Percentiles rank a stretch among this genome's conserved stretches.
Evolutionary conservation across 2,329 filamentous ascomycete species (phyloP).

Genomic region (Nemania sp.): DNA sequence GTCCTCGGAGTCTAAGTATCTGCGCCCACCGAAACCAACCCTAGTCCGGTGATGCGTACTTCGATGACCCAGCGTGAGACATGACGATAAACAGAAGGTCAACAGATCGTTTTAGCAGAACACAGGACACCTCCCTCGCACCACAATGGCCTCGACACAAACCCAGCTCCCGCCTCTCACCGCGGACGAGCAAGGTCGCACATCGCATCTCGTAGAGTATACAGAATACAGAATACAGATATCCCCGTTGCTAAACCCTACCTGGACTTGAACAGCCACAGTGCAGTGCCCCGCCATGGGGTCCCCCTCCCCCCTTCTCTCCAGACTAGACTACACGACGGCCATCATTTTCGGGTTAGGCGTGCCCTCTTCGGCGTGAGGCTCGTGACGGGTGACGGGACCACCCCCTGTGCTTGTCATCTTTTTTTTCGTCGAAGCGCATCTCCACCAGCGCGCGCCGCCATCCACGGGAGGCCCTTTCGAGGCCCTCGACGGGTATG

Average conservation of each 20-base stretch:
- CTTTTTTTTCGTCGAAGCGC: slow-evolving; percentile 16
- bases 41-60: slow-evolving; percentile 16
- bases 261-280: slow-evolving; percentile 11
- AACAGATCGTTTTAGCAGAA: slow-evolving; percentile 13
- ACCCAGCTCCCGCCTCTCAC: neutral
- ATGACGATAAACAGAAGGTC: slow-evolving; percentile 15
- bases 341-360: slow-evolving; percentile 19
- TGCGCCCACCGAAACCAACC: slow-evolving; percentile 1
- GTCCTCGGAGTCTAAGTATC: neutral
- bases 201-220: neutral
- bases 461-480: slow-evolving; percentile 33
- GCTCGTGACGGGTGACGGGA: slow-evolving; percentile 19
- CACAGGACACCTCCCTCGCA: slow-evolving; percentile 17
- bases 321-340: too few relatives aligned
- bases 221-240: neutral
- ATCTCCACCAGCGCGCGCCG: slow-evolving; percentile 5
- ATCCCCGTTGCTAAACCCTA: neutral
- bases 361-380: slow-evolving; percentile 14
- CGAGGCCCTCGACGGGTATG: slow-evolving; percentile 22
- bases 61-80: slow-evolving; percentile 12
- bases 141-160: neutral
- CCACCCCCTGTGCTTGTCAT: slow-evolving; percentile 16
- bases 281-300: slow-evolving; percentile 18
- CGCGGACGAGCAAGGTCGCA: neutral
- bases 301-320: neutral